phyloP scores from a whole-genome alignment of 1,284 basidiomycete genomes.

The Bondarzewia mesenterica region DNA sequence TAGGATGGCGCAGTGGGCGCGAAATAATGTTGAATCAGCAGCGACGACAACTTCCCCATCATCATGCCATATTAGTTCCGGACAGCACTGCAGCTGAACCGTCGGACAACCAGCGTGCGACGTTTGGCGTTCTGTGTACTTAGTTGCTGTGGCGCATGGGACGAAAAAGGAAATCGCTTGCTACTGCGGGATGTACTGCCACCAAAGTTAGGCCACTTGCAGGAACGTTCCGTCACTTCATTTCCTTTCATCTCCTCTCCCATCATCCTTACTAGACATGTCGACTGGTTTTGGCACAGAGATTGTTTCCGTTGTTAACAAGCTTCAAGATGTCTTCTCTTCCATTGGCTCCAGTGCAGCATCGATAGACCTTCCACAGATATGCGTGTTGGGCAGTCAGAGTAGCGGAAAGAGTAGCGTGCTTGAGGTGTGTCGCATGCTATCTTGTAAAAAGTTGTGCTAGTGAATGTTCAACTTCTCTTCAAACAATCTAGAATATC shows the following conservation, averaged over 20 bases:
- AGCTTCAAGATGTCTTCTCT: slow-evolving; percentile 78
- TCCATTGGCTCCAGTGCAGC: slow-evolving; percentile 71
- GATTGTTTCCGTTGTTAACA: slow-evolving; percentile 73
- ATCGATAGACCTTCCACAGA: slow-evolving; percentile 79
- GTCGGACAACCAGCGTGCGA: too few species aligned
- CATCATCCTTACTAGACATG: slow-evolving; percentile 29
- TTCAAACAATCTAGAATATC: slow-evolving; percentile 62
- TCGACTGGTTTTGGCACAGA: slow-evolving; percentile 61
- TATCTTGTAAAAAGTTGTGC: background rate
- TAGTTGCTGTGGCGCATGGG: too few species aligned
- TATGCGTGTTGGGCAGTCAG: slow-evolving; percentile 80
- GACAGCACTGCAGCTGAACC: too few species aligned
- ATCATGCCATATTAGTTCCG: too few species aligned
- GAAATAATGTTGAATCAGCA: slow-evolving; percentile 2
- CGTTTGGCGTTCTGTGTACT: too few species aligned
- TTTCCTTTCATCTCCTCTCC: slow-evolving; percentile 3
- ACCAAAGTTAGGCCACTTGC: background rate
- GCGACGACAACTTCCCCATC: slow-evolving; percentile 8
- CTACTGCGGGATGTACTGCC: background rate
- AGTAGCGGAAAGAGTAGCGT: slow-evolving; percentile 87
- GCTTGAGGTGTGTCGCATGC: slow-evolving; percentile 52
- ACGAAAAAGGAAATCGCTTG: slow-evolving; percentile 2
- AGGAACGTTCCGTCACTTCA: background rate
- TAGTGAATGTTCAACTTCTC: background rate
- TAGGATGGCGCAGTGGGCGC: slow-evolving; percentile 2